Evolutionary conservation across 1,284 basidiomycete species (phyloP).

Genomic region (Sporisorium graminicola): DNA sequence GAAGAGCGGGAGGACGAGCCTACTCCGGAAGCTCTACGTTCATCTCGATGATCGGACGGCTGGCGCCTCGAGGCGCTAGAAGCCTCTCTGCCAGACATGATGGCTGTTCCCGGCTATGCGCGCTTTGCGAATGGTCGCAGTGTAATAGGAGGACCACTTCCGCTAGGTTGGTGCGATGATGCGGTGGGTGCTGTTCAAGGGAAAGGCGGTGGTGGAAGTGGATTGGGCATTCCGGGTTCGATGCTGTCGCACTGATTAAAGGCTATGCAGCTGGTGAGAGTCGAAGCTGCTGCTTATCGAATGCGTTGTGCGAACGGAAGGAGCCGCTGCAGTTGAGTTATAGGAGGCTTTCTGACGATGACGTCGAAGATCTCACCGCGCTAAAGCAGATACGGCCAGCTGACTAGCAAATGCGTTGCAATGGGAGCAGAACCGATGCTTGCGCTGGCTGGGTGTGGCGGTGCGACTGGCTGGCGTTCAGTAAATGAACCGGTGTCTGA

Average conservation of each 20-base stretch:
- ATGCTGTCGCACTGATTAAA: neutral
- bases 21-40: conserved; percentile 7
- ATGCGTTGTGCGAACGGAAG: neutral
- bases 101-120: neutral
- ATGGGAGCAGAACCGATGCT: too few species aligned
- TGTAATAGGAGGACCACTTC: neutral
- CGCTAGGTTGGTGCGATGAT: neutral
- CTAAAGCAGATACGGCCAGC: too few species aligned
- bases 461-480: too few species aligned
- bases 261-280: neutral
- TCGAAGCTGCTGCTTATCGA: neutral
- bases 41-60: conserved; percentile 29
- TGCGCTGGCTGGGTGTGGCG: too few species aligned
- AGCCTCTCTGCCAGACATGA: conserved; percentile 32
- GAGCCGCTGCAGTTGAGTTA: too few species aligned
- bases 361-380: too few species aligned
- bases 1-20: conserved; percentile 37
- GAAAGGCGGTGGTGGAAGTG: neutral
- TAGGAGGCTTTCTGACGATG: too few species aligned
- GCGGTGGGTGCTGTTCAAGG: neutral
- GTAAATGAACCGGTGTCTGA: too few species aligned
- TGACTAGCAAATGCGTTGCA: too few species aligned
- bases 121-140: neutral
- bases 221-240: conserved; percentile 10
- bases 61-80: conserved; percentile 29